These are phyloP conservation scores for Linnemannia zychae DNA, from an alignment of 192 early-diverging fungal species.

Conservation along the genomic window DNA sequence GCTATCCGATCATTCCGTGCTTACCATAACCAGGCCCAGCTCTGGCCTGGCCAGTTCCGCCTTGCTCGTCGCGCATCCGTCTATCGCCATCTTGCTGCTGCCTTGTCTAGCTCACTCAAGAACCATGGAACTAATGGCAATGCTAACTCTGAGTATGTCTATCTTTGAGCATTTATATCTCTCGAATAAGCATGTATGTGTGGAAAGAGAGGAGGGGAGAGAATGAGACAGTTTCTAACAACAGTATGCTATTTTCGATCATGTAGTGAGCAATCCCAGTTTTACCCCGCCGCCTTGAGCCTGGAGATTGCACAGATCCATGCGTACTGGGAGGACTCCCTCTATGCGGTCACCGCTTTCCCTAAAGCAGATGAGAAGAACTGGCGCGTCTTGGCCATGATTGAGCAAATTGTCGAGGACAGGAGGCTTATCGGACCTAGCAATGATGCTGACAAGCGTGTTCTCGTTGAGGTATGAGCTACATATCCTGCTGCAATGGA, in stretches of 20 bases:
- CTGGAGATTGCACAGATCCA: slow-evolving; percentile 67
- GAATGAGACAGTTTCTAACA: neutral
- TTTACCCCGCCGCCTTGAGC: slow-evolving; percentile 57
- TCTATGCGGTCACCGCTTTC: slow-evolving; percentile 67
- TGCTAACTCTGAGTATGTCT: slow-evolving; percentile 6
- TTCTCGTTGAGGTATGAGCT: slow-evolving; percentile 63
- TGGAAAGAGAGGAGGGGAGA: neutral
- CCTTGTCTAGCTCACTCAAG: slow-evolving; percentile 25
- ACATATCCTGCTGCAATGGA: neutral
- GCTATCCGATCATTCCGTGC: slow-evolving; percentile 29
- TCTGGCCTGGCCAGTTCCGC: slow-evolving; percentile 26
- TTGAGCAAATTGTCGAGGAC: slow-evolving; percentile 73
- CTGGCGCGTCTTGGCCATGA: slow-evolving; percentile 66
- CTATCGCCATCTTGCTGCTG: slow-evolving; percentile 35
- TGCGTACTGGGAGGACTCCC: slow-evolving; percentile 69
- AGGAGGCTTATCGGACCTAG: slow-evolving; percentile 64
- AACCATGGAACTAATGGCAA: neutral
- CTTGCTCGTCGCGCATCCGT: slow-evolving; percentile 27
- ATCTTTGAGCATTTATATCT: neutral
- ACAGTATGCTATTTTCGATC: neutral
- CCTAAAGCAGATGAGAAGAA: slow-evolving; percentile 75
- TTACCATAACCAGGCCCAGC: slow-evolving; percentile 23
- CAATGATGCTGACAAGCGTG: slow-evolving; percentile 66
- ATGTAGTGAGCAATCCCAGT: slow-evolving; percentile 39
- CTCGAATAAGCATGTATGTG: neutral